Percentiles rank a stretch among this genome's conserved stretches.
These are phyloP conservation scores for Letharia columbiana DNA, from an alignment of 495 filamentous ascomycete genomes.

Conservation along the genomic window DNA sequence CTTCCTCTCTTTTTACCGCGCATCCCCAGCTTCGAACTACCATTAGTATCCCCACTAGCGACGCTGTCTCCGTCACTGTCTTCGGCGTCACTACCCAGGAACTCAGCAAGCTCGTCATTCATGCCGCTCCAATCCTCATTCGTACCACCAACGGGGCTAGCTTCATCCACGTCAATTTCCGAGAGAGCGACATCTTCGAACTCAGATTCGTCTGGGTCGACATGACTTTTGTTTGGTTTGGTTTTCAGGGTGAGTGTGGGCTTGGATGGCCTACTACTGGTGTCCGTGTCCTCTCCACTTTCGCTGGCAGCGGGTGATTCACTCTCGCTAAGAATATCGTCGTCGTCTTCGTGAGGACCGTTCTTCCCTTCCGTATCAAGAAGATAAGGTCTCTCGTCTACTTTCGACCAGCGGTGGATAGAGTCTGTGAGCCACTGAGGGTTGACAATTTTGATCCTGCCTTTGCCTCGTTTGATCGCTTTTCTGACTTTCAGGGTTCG, in stretches of 20 bases:
- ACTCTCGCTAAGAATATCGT: constrained; percentile 28
- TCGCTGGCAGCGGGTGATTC: constrained; percentile 32
- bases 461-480: constrained; percentile 57
- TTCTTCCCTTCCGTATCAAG: constrained; percentile 46
- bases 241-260: constrained; percentile 38
- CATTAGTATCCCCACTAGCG: constrained; percentile 27
- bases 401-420: constrained; percentile 65
- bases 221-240: constrained; percentile 28
- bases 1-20: constrained; percentile 38
- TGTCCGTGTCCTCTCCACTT: constrained; percentile 36
- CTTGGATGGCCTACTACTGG: constrained; percentile 34
- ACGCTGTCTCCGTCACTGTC: constrained; percentile 35
- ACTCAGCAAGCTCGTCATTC: constrained; percentile 70
- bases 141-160: constrained; percentile 45
- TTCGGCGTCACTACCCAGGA: constrained; percentile 49
- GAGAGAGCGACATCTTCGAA: constrained; percentile 18
- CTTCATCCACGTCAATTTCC: constrained; percentile 40
- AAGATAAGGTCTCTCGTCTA: constrained; percentile 68
- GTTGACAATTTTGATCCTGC: constrained; percentile 72
- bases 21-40: constrained; percentile 17
- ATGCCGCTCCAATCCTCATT: constrained; percentile 54
- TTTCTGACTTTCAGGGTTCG: constrained; percentile 84
- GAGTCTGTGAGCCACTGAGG: constrained; percentile 81
- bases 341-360: constrained; percentile 35
- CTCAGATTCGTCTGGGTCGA: constrained; percentile 19